Base-by-base conservation (phyloP, 2,329 filamentous ascomycete genomes). In the Lasiodiplodia hormozganensis region DNA sequence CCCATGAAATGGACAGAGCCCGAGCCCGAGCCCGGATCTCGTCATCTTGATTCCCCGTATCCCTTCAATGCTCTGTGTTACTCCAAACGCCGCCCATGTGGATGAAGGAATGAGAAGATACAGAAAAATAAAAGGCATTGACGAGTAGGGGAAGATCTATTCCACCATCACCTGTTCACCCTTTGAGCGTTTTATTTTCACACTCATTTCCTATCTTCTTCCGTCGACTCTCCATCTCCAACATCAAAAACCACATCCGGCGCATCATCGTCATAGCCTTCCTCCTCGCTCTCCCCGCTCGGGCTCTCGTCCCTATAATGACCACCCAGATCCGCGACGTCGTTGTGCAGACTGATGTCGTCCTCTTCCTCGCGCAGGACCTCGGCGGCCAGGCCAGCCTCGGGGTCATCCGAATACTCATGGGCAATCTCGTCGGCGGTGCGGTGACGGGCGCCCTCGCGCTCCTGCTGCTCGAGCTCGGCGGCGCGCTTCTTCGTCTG, bases 401-500 rank as follows among this genome's bases (percentile, higher is more conserved):
- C 75, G 69, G 86, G 77, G 65, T 85, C 82, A 70, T 84, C 82
- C 25, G 76, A 74, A 68, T 82, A 83, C 56, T 81, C 80, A 14
- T 75, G 75, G 25, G 77, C 79, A n/a, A 80, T 68, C 31, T 74
- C 78, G 10, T 81, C 78, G 7, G 76, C 71, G 28, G 74, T 78
- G 64, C 70, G 66, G 40, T 76, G 65, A 16, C 77, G 68, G 34
- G 76, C 73, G 60, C 76, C 77, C 16, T 80, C 79, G 25, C 77
- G 75, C 73, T 85, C 83, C 67, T 84, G 82, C 2, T 78, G 80
- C 69, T 85, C 83, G 11, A 85, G 75, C 71, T 84, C 76, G 11
- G 80, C 74, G 70, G 88, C 87, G 75, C 84, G 75, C 65, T 81
- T 76, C 71, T 82, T 82, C 12, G 84, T 85, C 70, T 84, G 85